Base-by-base conservation (phyloP, 1,284 basidiomycete species). In the Cryptococcus sp. region DNA sequence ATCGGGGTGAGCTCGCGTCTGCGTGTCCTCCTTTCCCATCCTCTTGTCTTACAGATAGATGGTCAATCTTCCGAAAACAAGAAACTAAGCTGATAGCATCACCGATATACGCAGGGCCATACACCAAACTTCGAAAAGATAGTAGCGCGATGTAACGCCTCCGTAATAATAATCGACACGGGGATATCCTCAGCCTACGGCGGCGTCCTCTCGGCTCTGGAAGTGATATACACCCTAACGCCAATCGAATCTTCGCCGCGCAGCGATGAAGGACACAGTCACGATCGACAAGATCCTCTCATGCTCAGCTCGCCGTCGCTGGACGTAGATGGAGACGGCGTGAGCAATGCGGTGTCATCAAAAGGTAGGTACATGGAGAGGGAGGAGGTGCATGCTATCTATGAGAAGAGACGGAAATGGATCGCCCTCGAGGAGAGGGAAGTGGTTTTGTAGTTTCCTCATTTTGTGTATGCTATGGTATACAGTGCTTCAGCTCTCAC, bases 141-240 rank as follows among this genome's bases (percentile, higher is more conserved):
- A 47, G 85, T 89, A 1, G 86, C 89, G 16, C 82, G 91, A 58
- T 96, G 93, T 73, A 82, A 85, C 48, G 91, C 90, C 13, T 91
- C 89, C 67, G 85, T 96, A 54, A 88, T 96, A 67, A 89, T 96
- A 65, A 95, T 97, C 54, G 93, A 96, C 72, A 82, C 81, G n/a
- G 79, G 76, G 40, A 95, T 96, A 58, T 93, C 92, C 1, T 89
- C 89, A 71, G 93, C 92, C 1, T 97, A 96, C 70, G 91, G 91
- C n/a, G 93, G 93, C 10, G 86, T 85, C 0, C 80, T 94, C 6
- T 93, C 91, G 0, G 91, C 93, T 1, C 80, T 96, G 16, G 90
- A 90, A 23, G 87, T 96, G 56, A 82, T 87, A 40, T 94, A 95
- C 77, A 86, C 85, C 1, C 81, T 94, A n/a, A 71, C 71, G 15